Evolutionary conservation across 495 filamentous ascomycete species (phyloP).

Genomic region (Parmelia sp.): DNA sequence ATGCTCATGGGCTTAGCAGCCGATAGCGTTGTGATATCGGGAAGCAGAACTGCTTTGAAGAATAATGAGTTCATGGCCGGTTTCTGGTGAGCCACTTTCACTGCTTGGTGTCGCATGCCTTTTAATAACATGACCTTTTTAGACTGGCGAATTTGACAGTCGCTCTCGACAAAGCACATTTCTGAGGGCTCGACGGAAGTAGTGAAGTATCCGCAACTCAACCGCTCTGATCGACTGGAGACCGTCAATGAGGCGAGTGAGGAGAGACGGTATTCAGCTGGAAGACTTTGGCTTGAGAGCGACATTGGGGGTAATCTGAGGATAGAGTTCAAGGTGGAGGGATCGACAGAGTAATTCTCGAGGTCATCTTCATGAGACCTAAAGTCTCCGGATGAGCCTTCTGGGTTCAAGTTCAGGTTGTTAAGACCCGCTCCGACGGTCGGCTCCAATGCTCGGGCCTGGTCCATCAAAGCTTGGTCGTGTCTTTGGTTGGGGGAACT

Average conservation of each 20-base stretch:
- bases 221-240: neutral
- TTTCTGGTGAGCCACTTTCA: constrained; percentile 5
- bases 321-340: constrained; percentile 9
- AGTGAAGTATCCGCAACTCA: constrained; percentile 3
- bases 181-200: neutral
- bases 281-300: constrained; percentile 8
- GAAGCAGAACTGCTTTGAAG: constrained; percentile 19
- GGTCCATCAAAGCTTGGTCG: neutral
- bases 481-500: neutral
- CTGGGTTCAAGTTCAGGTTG: neutral
- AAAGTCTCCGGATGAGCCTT: constrained; percentile 16
- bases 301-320: constrained; percentile 14
- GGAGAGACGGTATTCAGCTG: constrained; percentile 11
- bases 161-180: neutral
- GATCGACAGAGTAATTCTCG: constrained; percentile 15
- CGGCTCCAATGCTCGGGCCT: neutral
- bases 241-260: constrained; percentile 8
- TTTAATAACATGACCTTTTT: neutral
- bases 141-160: neutral
- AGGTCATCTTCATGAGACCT: neutral
- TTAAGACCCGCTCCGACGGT: constrained; percentile 1
- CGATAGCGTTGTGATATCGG: constrained; percentile 18
- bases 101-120: constrained; percentile 6
- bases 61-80: constrained; percentile 19
- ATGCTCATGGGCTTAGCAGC: constrained; percentile 6